Evolutionary conservation across 2,329 filamentous ascomycete species (phyloP).

Genomic region (Davidsoniella neocaledoniae): DNA sequence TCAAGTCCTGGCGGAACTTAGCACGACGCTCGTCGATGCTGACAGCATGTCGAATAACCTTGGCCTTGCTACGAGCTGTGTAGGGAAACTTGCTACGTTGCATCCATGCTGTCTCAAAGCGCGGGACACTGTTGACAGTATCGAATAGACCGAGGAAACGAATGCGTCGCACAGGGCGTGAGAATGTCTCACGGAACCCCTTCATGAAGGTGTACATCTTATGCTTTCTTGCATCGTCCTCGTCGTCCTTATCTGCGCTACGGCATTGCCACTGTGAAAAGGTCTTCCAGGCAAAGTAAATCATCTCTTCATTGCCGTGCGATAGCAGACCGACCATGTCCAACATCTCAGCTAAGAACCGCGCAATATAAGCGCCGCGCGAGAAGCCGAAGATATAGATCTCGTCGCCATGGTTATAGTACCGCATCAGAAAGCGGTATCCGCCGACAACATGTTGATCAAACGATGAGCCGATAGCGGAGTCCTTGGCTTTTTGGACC

Average conservation of each 20-base stretch:
- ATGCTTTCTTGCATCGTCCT: conserved; percentile 27
- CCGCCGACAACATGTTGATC: conserved; percentile 70
- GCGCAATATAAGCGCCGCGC: conserved; percentile 55
- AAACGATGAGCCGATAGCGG: conserved; percentile 63
- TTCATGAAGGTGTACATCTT: conserved; percentile 60
- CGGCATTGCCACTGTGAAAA: conserved; percentile 59
- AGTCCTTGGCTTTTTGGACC: conserved; percentile 61
- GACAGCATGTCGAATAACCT: conserved; percentile 51
- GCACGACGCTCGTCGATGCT: conserved; percentile 54
- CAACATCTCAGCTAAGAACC: conserved; percentile 69
- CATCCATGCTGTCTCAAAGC: conserved; percentile 64
- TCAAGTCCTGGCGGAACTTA: conserved; percentile 55
- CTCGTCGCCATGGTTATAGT: conserved; percentile 45
- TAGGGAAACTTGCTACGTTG: conserved; percentile 62
- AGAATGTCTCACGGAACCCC: conserved; percentile 67
- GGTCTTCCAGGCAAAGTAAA: conserved; percentile 68
- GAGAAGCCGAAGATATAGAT: conserved; percentile 64
- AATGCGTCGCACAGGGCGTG: conserved; percentile 55
- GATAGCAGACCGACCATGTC: conserved; percentile 66
- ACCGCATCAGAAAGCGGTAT: conserved; percentile 64
- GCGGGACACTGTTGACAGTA: conserved; percentile 64
- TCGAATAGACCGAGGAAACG: conserved; percentile 67
- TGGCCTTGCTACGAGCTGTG: conserved; percentile 38
- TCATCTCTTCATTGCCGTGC: conserved; percentile 73
- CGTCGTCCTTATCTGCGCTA: conserved; percentile 26